A percentile compares a stretch with the other conserved stretches of the same genome.
Evolutionary conservation across 2,329 filamentous ascomycete genomes (phyloP).

Genomic region (Beauveria sp.): DNA sequence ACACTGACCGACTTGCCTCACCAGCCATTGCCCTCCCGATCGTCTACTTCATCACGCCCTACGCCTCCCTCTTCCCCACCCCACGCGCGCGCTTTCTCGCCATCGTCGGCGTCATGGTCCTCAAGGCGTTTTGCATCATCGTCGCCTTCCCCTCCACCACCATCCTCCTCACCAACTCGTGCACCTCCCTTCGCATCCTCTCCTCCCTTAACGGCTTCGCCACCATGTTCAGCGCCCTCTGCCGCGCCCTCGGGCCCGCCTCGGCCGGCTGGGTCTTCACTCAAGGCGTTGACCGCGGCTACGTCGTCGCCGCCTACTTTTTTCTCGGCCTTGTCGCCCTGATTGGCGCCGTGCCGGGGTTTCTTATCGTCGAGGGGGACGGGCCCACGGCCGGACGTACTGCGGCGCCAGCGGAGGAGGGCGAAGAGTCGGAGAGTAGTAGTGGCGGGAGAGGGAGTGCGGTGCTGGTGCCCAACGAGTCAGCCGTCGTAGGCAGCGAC

Average conservation of each 20-base stretch:
- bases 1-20: too few relatives aligned
- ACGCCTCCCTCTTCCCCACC: slow-evolving; percentile 57
- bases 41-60: slow-evolving; percentile 75
- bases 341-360: slow-evolving; percentile 63
- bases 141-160: slow-evolving; percentile 85
- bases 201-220: slow-evolving; percentile 89
- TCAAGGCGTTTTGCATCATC: slow-evolving; percentile 70
- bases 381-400: slow-evolving; percentile 41
- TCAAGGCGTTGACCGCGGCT: slow-evolving; percentile 66
- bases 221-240: slow-evolving; percentile 73
- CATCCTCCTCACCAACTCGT: slow-evolving; percentile 86
- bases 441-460: slow-evolving; percentile 15
- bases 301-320: slow-evolving; percentile 77
- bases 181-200: slow-evolving; percentile 62
- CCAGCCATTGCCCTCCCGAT: slow-evolving; percentile 61
- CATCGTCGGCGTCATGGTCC: slow-evolving; percentile 61
- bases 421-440: slow-evolving; percentile 28
- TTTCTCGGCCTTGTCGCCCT: slow-evolving; percentile 57
- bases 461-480: slow-evolving; percentile 18
- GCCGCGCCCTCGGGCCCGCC: slow-evolving; percentile 72
- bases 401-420: slow-evolving; percentile 19
- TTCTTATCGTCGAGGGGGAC: slow-evolving; percentile 66
- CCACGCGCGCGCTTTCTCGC: slow-evolving; percentile 44
- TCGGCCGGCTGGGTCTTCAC: slow-evolving; percentile 66
- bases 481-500: slow-evolving; percentile 13